Base-by-base conservation (phyloP, 164 flowering plant genomes). In the Pachysandra terminalis region DNA sequence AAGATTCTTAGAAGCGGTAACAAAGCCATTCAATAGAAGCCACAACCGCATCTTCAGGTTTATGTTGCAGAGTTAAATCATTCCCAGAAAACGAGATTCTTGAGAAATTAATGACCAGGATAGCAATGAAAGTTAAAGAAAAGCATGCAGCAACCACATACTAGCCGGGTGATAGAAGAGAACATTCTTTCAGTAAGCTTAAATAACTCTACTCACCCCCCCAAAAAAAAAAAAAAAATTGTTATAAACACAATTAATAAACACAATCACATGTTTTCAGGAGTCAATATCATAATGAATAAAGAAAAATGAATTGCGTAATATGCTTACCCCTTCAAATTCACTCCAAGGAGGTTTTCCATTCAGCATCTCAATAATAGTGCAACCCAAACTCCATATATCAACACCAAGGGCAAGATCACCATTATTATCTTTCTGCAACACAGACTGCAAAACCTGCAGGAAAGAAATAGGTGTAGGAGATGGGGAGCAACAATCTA, bases 301-400 rank as follows among this genome's bases (percentile, higher is more conserved):
- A 45, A 15, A 45, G 51, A 62, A 32, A 13, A 23, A 37, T 19
- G 51, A 40, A 5, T 64, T n/a, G 1, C 22, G 19, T 41, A 56
- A 54, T 10, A 28, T 64, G 41, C 93, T 76, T 80, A 94, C 98
- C 86, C 94, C 96, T 82, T 87, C 96, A 75, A 63, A 84, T 59
- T 89, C 91, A 69, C 91, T 86, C 97, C 97, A 92, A 22, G 99
- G 99, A 63, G 99, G 97, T 81, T 83, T 87, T 37, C 97, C 97
- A 28, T 83, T 86, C 57, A 87, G 66, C 97, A 95, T 95, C 71
- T 95, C 99, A 68, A 92, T 89, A 26, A 92, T 80, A 5, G 99
- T 95, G 68, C 99, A 92, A 26, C 99, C 99, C 81, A 95, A 81
- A 74, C 99, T 95, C 99, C 99, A 92, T 21, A 92, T 89, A 73